phyloP scores from a whole-genome alignment of 257 asterid genomes.

The Nicotiana benthamiana region DNA sequence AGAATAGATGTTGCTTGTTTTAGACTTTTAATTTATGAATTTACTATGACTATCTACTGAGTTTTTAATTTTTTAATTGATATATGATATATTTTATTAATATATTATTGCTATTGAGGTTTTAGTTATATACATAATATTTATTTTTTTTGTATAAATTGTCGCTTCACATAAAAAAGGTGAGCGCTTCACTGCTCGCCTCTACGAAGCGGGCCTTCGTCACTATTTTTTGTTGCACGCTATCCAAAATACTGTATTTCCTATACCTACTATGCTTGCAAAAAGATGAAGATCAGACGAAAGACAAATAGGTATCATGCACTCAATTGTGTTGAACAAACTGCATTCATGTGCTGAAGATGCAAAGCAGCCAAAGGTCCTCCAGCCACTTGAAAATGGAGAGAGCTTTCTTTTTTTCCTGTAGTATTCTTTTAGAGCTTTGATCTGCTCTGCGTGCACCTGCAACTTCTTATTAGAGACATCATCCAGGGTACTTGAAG shows the following conservation, averaged over 20 bases:
- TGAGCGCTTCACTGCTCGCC: too few species aligned
- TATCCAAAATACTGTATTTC: not conserved
- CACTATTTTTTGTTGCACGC: too few species aligned
- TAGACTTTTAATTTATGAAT: too few species aligned
- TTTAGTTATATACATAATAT: too few species aligned
- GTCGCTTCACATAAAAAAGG: too few species aligned
- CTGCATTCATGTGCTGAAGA: constrained; percentile 53
- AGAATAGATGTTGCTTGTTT: too few species aligned
- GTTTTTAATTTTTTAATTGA: too few species aligned
- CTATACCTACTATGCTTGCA: not conserved
- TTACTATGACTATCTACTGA: too few species aligned
- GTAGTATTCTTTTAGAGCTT: constrained; percentile 73
- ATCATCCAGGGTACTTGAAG: constrained; percentile 28
- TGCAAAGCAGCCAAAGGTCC: constrained; percentile 81
- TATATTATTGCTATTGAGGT: too few species aligned
- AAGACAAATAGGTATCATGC: constrained; percentile 26
- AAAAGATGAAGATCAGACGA: not conserved
- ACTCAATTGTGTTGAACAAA: constrained; percentile 51
- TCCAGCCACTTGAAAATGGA: constrained; percentile 61
- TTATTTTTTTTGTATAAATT: too few species aligned
- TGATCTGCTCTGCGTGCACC: constrained; percentile 55
- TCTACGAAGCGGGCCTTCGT: too few species aligned
- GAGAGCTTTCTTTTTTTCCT: constrained; percentile 74
- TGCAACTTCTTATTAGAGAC: constrained; percentile 50
- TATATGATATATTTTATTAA: too few species aligned